Percentiles rank a stretch among this genome's conserved stretches.
These are phyloP conservation scores for Haplosporangium sp. DNA, from an alignment of 371 early-diverging fungal species.

Conservation along the genomic window DNA sequence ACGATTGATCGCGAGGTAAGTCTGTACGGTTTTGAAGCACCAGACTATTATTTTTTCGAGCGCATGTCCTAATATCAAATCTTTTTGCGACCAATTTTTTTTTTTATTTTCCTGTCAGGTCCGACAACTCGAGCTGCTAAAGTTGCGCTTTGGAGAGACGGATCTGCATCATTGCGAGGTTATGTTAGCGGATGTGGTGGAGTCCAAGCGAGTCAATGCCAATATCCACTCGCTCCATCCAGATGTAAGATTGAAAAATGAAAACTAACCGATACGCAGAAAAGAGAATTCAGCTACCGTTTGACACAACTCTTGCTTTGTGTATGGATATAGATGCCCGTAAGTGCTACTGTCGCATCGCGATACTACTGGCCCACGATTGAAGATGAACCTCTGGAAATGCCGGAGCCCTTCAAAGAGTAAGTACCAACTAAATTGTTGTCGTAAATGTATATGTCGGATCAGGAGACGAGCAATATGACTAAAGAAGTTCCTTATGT, in stretches of 20 bases:
- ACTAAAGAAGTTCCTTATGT: no score
- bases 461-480: no score
- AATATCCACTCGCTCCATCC: conserved; percentile 49
- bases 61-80: not conserved
- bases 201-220: conserved; percentile 65
- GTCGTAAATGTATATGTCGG: no score
- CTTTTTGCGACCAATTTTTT: not conserved
- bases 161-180: conserved; percentile 69
- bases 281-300: not conserved
- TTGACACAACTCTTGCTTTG: not conserved
- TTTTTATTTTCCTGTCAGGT: conserved; percentile 30
- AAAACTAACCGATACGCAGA: not conserved
- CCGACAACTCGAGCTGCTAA: conserved; percentile 69
- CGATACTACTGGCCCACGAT: conserved; percentile 67
- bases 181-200: conserved; percentile 74
- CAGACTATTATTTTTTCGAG: not conserved
- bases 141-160: conserved; percentile 68
- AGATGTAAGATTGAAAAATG: conserved; percentile 4
- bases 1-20: conserved; percentile 63
- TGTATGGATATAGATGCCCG: conserved; percentile 14
- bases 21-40: no score
- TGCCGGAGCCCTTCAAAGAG: conserved; percentile 54
- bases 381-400: conserved; percentile 42
- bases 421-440: conserved; percentile 29
- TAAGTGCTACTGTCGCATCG: conserved; percentile 62